Conservation (phyloP, 2,329 filamentous ascomycete genomes). For the Pyricularia pennisetigena region DNA sequence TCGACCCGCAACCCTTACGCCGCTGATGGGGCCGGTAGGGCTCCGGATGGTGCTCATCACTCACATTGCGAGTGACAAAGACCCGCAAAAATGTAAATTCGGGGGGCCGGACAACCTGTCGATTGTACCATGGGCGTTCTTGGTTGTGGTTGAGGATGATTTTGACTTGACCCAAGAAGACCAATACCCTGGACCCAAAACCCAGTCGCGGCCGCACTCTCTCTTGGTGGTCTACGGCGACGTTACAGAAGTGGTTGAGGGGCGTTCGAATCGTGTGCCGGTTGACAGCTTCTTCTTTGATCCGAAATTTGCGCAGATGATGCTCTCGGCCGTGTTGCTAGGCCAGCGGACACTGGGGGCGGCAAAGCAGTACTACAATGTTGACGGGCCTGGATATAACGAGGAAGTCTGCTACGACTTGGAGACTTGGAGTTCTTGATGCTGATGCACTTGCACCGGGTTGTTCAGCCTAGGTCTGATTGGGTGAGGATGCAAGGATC, state of each 20-base stretch:
- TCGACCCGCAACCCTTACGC: conserved; percentile 1
- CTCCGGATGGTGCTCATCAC: conserved; percentile 2
- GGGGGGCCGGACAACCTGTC: conserved; percentile 3
- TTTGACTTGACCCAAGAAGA: not conserved
- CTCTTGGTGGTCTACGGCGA: conserved; percentile 1
- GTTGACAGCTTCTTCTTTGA: conserved; percentile 5
- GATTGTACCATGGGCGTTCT: conserved; percentile 5
- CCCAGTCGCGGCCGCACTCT: not conserved
- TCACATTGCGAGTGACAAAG: conserved; percentile 5
- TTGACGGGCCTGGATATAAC: conserved; percentile 1
- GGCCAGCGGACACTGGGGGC: conserved; percentile 1
- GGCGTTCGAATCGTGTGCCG: not conserved
- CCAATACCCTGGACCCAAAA: not conserved
- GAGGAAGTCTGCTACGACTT: conserved; percentile 1
- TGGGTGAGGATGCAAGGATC: not conserved
- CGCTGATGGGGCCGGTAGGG: not conserved
- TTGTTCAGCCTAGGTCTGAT: not conserved
- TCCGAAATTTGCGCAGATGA: not conserved
- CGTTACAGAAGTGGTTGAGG: not conserved
- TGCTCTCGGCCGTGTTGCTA: conserved; percentile 3
- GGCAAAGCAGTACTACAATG: conserved; percentile 3
- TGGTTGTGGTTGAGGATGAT: conserved; percentile 1
- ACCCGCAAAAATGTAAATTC: not conserved
- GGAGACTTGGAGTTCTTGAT: conserved; percentile 2
- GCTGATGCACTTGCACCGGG: not conserved